Evolutionary conservation across 768 basidiomycete genomes (phyloP).

Genomic region (Mycena rosella): DNA sequence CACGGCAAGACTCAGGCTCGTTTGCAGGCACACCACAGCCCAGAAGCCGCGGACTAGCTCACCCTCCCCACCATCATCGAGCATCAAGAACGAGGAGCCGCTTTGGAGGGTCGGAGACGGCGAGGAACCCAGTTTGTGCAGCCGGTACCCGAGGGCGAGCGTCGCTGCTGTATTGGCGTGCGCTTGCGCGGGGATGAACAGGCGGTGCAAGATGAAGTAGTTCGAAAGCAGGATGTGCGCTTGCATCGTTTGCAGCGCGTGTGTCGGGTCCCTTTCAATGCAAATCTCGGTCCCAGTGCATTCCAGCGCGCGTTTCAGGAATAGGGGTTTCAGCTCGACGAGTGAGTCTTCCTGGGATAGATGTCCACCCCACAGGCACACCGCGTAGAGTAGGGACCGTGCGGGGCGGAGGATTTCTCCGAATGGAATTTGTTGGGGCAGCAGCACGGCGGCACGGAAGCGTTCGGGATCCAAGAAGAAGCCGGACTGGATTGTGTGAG

Average conservation of each 20-base stretch:
- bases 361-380: slow-evolving; percentile 23
- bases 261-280: neutral
- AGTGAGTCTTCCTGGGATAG: neutral
- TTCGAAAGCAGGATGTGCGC: slow-evolving; percentile 23
- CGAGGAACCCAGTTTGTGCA: slow-evolving; percentile 14
- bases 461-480: slow-evolving; percentile 24
- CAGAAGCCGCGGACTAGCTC: slow-evolving; percentile 20
- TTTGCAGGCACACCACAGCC: slow-evolving; percentile 21
- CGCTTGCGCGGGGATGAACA: slow-evolving; percentile 2
- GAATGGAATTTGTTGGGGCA: slow-evolving; percentile 4
- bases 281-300: neutral
- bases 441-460: slow-evolving; percentile 11
- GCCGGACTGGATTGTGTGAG: slow-evolving; percentile 5
- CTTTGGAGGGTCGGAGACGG: neutral
- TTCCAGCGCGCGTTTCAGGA: slow-evolving; percentile 15
- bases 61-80: slow-evolving; percentile 10
- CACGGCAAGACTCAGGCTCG: slow-evolving; percentile 5
- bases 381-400: slow-evolving; percentile 18
- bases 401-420: slow-evolving; percentile 10
- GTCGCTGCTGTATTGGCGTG: slow-evolving; percentile 20
- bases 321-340: neutral
- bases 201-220: slow-evolving; percentile 7
- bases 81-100: neutral
- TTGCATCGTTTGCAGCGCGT: slow-evolving; percentile 18
- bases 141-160: slow-evolving; percentile 5